phyloP scores from a whole-genome alignment of 2,329 filamentous ascomycete genomes.

The Shiraia sp. region DNA sequence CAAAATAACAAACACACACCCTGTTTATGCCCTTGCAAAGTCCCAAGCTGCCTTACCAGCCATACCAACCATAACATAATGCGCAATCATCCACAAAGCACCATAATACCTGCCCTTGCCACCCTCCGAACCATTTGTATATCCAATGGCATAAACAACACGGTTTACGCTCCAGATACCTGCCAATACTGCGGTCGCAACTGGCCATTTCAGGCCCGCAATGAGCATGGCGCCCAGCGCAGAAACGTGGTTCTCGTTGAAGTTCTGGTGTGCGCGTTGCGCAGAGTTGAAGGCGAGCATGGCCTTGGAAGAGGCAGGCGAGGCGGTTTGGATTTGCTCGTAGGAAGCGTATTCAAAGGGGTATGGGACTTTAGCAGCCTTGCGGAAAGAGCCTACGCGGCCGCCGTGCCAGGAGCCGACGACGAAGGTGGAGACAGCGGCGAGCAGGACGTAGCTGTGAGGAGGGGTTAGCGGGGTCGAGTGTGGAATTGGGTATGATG shows the following conservation, averaged over 20 bases:
- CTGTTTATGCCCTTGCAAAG: constrained; percentile 18
- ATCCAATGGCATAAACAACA: constrained; percentile 53
- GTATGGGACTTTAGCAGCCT: constrained; percentile 58
- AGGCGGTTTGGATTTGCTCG: constrained; percentile 53
- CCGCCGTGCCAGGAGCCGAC: constrained; percentile 57
- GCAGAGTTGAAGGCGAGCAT: constrained; percentile 52
- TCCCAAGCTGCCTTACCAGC: constrained; percentile 31
- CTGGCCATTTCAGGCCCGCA: constrained; percentile 58
- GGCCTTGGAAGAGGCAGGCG: constrained; percentile 46
- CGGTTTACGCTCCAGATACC: constrained; percentile 56
- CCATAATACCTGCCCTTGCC: constrained; percentile 52
- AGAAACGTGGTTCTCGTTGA: constrained; percentile 60
- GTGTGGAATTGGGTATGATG: background rate
- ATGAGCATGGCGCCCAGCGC: constrained; percentile 58
- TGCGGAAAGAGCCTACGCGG: constrained; percentile 54
- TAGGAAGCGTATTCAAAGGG: constrained; percentile 62
- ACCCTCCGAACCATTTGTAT: constrained; percentile 46
- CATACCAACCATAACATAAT: constrained; percentile 34
- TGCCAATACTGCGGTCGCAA: constrained; percentile 51
- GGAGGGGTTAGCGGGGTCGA: constrained; percentile 8
- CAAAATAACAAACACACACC: background rate
- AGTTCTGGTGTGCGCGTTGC: constrained; percentile 58
- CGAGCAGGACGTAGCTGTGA: constrained; percentile 58
- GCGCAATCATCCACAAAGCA: constrained; percentile 34
- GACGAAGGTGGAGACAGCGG: constrained; percentile 59